phyloP scores from a whole-genome alignment of 306 rosid species.

The Quercus suber region DNA sequence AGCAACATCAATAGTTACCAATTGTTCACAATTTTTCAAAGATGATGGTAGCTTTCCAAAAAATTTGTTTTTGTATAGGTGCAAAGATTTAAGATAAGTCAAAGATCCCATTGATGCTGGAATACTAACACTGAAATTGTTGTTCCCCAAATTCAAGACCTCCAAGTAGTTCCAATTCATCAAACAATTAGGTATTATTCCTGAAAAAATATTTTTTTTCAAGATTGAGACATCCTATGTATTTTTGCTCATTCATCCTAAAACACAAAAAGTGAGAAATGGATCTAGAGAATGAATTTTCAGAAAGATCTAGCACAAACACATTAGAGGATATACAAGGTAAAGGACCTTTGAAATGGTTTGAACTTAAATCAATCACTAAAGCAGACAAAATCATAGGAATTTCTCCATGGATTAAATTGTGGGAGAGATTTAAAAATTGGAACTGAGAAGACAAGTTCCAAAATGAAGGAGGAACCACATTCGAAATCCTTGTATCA shows the following conservation, averaged over 20 bases:
- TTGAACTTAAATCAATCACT: neutral
- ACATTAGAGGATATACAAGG: neutral
- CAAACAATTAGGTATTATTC: conserved; percentile 16
- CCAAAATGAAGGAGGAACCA: conserved; percentile 17
- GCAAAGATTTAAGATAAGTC: neutral
- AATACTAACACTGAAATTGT: conserved; percentile 15
- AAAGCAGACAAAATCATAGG: too few relatives aligned
- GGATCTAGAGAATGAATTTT: neutral
- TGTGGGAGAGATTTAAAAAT: too few relatives aligned
- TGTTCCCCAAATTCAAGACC: conserved; percentile 1
- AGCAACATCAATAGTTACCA: too few relatives aligned
- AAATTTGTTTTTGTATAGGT: conserved; percentile 15
- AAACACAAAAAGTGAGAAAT: neutral
- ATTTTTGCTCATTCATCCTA: neutral
- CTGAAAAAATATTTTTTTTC: neutral
- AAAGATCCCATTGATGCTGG: conserved; percentile 27
- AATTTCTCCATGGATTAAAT: too few relatives aligned
- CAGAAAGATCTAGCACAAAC: neutral
- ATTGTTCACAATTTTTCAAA: too few relatives aligned
- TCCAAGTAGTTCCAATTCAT: neutral
- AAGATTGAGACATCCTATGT: neutral
- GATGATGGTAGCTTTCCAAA: neutral
- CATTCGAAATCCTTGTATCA: neutral
- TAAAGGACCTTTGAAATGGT: neutral
- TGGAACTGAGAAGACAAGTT: too few relatives aligned